These are phyloP conservation scores for Saitozyma sp. DNA, from an alignment of 768 basidiomycete species.

Conservation along the genomic window DNA sequence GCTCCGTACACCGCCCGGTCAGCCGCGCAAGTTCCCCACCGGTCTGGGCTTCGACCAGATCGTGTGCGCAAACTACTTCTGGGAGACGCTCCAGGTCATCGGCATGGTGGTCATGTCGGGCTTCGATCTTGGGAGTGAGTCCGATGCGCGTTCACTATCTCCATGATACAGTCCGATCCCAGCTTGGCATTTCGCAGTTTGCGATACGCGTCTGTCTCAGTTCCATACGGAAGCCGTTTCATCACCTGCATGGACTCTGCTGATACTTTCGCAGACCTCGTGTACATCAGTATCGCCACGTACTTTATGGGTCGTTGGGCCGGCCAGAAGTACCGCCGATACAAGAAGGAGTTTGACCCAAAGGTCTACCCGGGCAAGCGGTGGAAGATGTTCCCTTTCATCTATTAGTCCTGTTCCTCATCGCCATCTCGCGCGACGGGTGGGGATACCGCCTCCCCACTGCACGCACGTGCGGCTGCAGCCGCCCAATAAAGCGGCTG, in stretches of 20 bases:
- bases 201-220: neutral
- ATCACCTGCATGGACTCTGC: neutral
- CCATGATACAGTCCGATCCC: neutral
- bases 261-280: constrained; percentile 41
- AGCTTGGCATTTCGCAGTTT: neutral
- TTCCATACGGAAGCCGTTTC: neutral
- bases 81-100: constrained; percentile 77
- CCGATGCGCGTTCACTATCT: neutral
- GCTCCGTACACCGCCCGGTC: constrained; percentile 73
- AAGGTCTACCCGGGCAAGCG: constrained; percentile 65
- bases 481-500: too few species aligned
- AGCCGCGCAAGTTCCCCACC: constrained; percentile 77
- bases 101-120: constrained; percentile 73
- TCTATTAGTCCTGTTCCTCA: constrained; percentile 21
- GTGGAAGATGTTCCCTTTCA: constrained; percentile 43
- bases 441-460: too few species aligned
- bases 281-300: constrained; percentile 66
- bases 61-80: constrained; percentile 91
- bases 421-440: too few species aligned
- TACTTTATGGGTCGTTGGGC: constrained; percentile 85
- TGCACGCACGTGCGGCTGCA: too few species aligned
- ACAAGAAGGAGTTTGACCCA: constrained; percentile 91
- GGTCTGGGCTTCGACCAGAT: constrained; percentile 89
- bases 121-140: constrained; percentile 55
- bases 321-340: constrained; percentile 79